phyloP scores from a whole-genome alignment of 345 rosid genomes.

The Euphorbia peplus region DNA sequence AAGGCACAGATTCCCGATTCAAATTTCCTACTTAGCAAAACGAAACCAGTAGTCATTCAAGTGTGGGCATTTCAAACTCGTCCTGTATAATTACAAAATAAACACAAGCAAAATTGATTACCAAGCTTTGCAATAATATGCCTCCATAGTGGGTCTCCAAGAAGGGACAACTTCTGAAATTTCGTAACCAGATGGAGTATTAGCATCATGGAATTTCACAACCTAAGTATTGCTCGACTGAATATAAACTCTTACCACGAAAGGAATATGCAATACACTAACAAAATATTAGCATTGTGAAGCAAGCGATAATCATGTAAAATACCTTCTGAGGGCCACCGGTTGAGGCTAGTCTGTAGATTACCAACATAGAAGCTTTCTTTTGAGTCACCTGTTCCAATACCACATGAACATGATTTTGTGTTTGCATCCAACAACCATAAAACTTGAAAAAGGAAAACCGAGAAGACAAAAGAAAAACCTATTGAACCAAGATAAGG shows the following conservation, averaged over 20 bases:
- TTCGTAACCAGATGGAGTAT: too few relatives aligned
- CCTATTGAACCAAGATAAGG: constrained; percentile 37
- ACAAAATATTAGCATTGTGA: not conserved
- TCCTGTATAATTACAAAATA: not conserved
- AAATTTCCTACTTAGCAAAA: not conserved
- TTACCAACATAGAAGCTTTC: constrained; percentile 77
- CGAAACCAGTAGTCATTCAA: too few relatives aligned
- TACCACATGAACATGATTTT: constrained; percentile 2
- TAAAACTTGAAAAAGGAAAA: not conserved
- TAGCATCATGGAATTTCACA: too few relatives aligned
- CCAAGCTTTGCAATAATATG: constrained; percentile 44
- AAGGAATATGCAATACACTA: too few relatives aligned
- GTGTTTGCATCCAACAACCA: not conserved
- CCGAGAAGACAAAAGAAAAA: constrained; percentile 2
- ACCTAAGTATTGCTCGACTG: too few relatives aligned
- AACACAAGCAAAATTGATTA: constrained; percentile 23
- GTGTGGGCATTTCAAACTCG: too few relatives aligned
- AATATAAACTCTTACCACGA: too few relatives aligned
- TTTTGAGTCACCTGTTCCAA: constrained; percentile 58
- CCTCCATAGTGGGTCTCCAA: constrained; percentile 65
- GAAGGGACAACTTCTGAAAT: constrained; percentile 59
- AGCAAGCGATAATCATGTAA: not conserved
- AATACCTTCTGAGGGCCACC: constrained; percentile 76
- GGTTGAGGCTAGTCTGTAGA: constrained; percentile 39
- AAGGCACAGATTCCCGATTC: not conserved